phyloP scores from a whole-genome alignment of 106 monocot species.

The Phalaenopsis aphrodite region DNA sequence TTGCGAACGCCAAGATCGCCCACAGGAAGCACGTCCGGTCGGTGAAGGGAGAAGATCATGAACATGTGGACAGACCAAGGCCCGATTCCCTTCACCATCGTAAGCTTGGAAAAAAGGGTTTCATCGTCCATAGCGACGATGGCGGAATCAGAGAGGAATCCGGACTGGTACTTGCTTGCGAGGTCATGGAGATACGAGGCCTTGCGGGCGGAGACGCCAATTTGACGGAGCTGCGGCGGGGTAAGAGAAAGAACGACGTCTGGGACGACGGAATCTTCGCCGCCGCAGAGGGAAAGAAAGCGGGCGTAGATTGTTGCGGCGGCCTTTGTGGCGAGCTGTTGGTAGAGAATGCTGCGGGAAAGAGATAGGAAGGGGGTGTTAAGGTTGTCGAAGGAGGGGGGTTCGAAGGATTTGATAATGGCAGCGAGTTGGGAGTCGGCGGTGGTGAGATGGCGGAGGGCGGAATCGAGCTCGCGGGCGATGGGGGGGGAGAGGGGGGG shows the following conservation, averaged over 20 bases:
- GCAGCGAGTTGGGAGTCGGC: slow-evolving; percentile 18
- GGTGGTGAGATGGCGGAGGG: slow-evolving; percentile 9
- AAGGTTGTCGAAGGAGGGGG: slow-evolving; percentile 30
- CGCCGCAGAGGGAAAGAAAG: slow-evolving; percentile 53
- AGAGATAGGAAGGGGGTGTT: slow-evolving; percentile 64
- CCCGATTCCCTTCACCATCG: slow-evolving; percentile 88
- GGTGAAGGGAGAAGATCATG: slow-evolving; percentile 90
- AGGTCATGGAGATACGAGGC: slow-evolving; percentile 66
- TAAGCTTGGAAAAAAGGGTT: slow-evolving; percentile 47
- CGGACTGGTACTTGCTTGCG: slow-evolving; percentile 38
- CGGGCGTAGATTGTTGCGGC: slow-evolving; percentile 59
- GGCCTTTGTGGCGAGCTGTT: slow-evolving; percentile 69
- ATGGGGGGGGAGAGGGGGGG: slow-evolving; percentile 9
- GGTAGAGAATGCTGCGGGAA: slow-evolving; percentile 60
- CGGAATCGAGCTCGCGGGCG: slow-evolving; percentile 17
- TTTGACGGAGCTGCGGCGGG: slow-evolving; percentile 36
- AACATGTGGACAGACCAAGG: slow-evolving; percentile 98
- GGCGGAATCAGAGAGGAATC: slow-evolving; percentile 43
- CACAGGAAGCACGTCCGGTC: slow-evolving; percentile 80
- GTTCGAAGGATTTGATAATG: slow-evolving; percentile 33
- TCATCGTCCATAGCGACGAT: slow-evolving; percentile 43
- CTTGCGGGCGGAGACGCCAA: slow-evolving; percentile 58
- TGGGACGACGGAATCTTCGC: slow-evolving; percentile 22
- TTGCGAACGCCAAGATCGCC: slow-evolving; percentile 76
- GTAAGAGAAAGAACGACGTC: slow-evolving; percentile 27